Evolutionary conservation across 805 yeast species (phyloP), one percentile per base, ranked within the genome.

Genomic region (Saccharomycopsis sp.): DNA sequence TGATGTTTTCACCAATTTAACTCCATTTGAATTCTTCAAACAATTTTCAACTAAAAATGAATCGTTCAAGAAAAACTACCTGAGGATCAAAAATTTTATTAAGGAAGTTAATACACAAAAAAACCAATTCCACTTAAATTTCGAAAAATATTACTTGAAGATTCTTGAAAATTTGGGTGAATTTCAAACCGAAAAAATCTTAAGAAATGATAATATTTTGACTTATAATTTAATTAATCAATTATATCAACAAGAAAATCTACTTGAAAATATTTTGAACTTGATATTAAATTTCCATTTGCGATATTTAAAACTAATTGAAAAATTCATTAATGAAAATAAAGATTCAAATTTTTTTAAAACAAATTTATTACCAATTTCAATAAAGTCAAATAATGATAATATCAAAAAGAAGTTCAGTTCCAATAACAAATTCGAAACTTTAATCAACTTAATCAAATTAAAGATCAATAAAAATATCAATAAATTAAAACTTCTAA

Each of bases 251-350:
- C 45, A 37, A 14, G 42, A 44, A 29, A 23, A 42, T 21, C 41
- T 44, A 33, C 31, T 31, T 17, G 48, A 45, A 23, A 26, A 27
- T 3, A 17, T 42, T 3, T 19, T 13, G 10, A 28, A 20, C 23
- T 20, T 44, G 3, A 35, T 46, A 8, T 18, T 46, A 15, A 43
- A 44, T 29, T 43, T 36, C 23, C 49, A 46, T 31, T 13, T 38
- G 12, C 32, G 45, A 23, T 46, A 44, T 21, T 21, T 40, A 10
- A 31, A 32, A 19, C 19, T 41, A 8, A 44, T 44, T 17, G 40
- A 21, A 4, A 40, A 44, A 30, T 45, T 45, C 27, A 31, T 45
- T 1, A 31, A 31, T 4, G 46, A 45, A n/a, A 45, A 45, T 26
- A 36, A 40, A 15, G 44, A 37, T 20, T 36, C 42, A 5, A 33